These are phyloP conservation scores for Podila horticola DNA, from an alignment of 192 early-diverging fungal genomes.

Conservation along the genomic window DNA sequence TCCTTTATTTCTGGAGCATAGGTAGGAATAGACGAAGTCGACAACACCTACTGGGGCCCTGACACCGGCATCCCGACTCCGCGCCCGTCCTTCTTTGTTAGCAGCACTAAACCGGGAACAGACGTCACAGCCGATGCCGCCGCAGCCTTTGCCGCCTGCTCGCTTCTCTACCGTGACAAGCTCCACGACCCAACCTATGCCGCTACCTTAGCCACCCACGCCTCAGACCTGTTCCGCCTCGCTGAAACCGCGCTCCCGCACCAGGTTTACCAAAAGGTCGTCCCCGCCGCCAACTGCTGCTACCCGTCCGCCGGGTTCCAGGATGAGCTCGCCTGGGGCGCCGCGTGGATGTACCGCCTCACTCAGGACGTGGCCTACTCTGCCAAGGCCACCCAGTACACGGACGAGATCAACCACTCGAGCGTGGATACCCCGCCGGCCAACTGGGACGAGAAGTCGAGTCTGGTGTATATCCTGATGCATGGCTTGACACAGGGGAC, in stretches of 20 bases:
- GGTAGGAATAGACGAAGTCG: constrained; percentile 51
- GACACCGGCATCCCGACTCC: constrained; percentile 60
- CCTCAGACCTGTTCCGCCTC: constrained; percentile 47
- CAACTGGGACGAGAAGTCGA: constrained; percentile 61
- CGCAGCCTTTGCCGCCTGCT: constrained; percentile 61
- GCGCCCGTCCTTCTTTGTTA: constrained; percentile 57
- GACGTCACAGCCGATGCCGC: constrained; percentile 63
- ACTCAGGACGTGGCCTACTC: constrained; percentile 53
- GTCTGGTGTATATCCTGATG: constrained; percentile 55
- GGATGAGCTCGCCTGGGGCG: constrained; percentile 58
- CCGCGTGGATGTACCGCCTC: constrained; percentile 62
- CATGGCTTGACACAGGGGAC: constrained; percentile 37
- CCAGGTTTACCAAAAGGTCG: constrained; percentile 43
- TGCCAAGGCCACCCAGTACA: constrained; percentile 52
- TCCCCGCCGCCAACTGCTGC: constrained; percentile 44
- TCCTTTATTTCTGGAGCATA: no score
- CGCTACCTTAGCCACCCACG: constrained; percentile 37
- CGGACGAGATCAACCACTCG: constrained; percentile 15
- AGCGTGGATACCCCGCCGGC: constrained; percentile 9
- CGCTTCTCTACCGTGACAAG: constrained; percentile 54
- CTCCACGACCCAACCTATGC: constrained; percentile 56
- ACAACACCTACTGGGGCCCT: constrained; percentile 67
- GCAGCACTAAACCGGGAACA: constrained; percentile 54
- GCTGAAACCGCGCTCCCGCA: constrained; percentile 53
- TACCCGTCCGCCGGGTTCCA: constrained; percentile 51